Evolutionary conservation across 169 alveolate genomes (phyloP).

Genomic region (Plasmodium gonderi): DNA sequence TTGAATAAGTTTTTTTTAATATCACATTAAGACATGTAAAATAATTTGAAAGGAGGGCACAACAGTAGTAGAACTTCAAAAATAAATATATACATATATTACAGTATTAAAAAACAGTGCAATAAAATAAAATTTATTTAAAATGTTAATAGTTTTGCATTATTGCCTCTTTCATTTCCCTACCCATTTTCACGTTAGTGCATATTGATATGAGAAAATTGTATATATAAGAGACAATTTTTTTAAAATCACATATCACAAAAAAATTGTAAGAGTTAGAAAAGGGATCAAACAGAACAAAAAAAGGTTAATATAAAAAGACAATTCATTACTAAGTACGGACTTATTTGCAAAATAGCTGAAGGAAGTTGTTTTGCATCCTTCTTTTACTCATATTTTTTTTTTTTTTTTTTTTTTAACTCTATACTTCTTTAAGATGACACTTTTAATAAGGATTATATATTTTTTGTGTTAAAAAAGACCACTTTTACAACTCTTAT

Average conservation of each 20-base stretch:
- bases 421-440: too few species aligned
- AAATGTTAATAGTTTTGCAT: neutral
- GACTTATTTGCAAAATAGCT: neutral
- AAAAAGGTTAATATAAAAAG: neutral
- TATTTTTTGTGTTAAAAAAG: neutral
- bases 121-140: too few species aligned
- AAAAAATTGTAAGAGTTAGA: too few species aligned
- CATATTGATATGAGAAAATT: too few species aligned
- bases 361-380: neutral
- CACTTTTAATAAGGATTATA: too few species aligned
- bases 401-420: too few species aligned
- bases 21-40: neutral
- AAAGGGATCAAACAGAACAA: too few species aligned
- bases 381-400: neutral
- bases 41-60: neutral
- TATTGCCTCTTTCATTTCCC: too few species aligned
- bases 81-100: neutral
- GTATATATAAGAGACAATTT: too few species aligned
- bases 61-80: neutral
- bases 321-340: neutral
- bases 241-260: too few species aligned
- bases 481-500: neutral
- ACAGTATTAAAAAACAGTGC: neutral
- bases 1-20: neutral
- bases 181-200: too few species aligned